Conservation (phyloP, 2,329 filamentous ascomycete species). For the Ophiocordyceps australis region DNA sequence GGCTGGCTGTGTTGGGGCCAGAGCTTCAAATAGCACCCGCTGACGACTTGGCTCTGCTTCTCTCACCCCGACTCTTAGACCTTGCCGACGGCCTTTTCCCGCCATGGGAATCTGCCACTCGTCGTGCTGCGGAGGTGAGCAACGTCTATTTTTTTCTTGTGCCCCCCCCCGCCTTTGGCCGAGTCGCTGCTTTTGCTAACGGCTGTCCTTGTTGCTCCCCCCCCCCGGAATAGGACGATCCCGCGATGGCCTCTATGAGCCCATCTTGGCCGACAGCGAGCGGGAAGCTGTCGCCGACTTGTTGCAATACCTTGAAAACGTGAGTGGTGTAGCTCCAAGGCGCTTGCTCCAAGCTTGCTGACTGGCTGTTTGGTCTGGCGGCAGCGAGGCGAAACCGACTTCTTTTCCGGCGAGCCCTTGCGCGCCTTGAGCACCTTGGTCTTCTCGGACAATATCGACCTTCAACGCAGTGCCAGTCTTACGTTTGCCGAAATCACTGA, state of each 20-base stretch:
- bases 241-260: slow-evolving; percentile 69
- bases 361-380: too few relatives aligned
- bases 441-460: slow-evolving; percentile 95
- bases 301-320: slow-evolving; percentile 90
- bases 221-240: slow-evolving; percentile 48
- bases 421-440: slow-evolving; percentile 88
- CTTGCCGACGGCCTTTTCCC: slow-evolving; percentile 4
- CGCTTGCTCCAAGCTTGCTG: too few relatives aligned
- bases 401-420: slow-evolving; percentile 91
- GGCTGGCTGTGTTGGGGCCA: too few relatives aligned
- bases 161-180: neutral
- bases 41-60: neutral
- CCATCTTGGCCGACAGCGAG: slow-evolving; percentile 85
- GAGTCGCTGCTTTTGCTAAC: slow-evolving; percentile 1
- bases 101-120: slow-evolving; percentile 45
- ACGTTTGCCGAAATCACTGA: slow-evolving; percentile 99
- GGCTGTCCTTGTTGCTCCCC: slow-evolving; percentile 9
- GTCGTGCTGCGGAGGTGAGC: slow-evolving; percentile 34
- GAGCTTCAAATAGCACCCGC: slow-evolving; percentile 2
- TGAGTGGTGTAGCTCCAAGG: too few relatives aligned
- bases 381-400: slow-evolving; percentile 90
- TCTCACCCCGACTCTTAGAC: neutral
- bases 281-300: slow-evolving; percentile 92
- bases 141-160: neutral
- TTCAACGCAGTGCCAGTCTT: slow-evolving; percentile 90